phyloP scores from a whole-genome alignment of 345 rosid genomes.

The Acer negundo region DNA sequence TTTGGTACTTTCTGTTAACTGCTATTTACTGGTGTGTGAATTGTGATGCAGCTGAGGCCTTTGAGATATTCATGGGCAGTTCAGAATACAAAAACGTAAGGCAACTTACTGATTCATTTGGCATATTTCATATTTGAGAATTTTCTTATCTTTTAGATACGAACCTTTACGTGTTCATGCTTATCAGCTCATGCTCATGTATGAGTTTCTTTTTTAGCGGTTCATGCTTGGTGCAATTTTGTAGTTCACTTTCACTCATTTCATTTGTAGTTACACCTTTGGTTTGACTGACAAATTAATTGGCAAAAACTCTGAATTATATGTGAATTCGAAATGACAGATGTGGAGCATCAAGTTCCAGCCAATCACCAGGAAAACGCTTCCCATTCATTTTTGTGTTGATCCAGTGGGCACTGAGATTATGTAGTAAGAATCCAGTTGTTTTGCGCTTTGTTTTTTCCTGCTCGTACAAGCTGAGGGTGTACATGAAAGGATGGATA shows the following conservation, averaged over 20 bases:
- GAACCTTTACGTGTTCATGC: background rate
- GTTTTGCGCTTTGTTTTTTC: conserved; percentile 1
- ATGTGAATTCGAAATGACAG: conserved; percentile 43
- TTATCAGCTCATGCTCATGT: background rate
- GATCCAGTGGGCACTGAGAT: conserved; percentile 83
- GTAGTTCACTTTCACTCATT: background rate
- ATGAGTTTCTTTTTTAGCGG: background rate
- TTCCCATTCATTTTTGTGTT: conserved; percentile 62
- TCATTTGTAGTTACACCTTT: background rate
- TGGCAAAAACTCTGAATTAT: conserved; percentile 11
- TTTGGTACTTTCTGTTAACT: conserved; percentile 20
- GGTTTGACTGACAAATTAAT: background rate
- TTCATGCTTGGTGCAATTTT: conserved; percentile 1
- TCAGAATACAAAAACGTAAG: conserved; percentile 74
- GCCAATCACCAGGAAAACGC: conserved; percentile 43
- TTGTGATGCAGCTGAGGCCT: conserved; percentile 66
- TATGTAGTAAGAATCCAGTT: conserved; percentile 51
- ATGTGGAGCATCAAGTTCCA: conserved; percentile 68
- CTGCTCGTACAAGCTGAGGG: conserved; percentile 19
- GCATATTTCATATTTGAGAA: background rate
- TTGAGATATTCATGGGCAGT: conserved; percentile 62
- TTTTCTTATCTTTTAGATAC: background rate
- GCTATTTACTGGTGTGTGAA: conserved; percentile 19
- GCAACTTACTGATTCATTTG: conserved; percentile 9
- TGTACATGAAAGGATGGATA: conserved; percentile 1